Percentiles rank a stretch among this genome's conserved stretches.
Conservation (phyloP, 75 land plant genomes). For the Adiantum capillusveneris region DNA sequence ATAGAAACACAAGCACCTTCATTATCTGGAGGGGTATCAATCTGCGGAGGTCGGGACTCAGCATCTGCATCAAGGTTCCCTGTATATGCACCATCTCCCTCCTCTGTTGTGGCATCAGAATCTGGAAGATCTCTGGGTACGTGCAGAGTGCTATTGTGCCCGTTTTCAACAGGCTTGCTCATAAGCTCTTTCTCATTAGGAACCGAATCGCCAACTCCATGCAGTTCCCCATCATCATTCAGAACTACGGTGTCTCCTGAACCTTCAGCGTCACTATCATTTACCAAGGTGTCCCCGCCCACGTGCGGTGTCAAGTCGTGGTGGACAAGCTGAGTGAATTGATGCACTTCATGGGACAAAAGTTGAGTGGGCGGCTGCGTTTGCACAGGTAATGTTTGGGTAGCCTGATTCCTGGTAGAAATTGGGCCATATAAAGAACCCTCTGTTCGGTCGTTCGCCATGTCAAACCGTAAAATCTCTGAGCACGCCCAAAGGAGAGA, state of each 20-base stretch:
- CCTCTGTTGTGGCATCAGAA: conserved; percentile 4
- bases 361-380: background rate
- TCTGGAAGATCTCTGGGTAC: background rate
- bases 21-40: background rate
- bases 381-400: background rate
- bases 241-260: conserved; percentile 3
- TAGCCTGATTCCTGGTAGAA: background rate
- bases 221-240: background rate
- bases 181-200: background rate
- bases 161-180: background rate
- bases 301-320: background rate
- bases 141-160: background rate
- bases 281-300: conserved; percentile 2
- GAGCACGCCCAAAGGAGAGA: too few relatives aligned
- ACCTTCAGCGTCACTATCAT: background rate
- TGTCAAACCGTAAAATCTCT: too few relatives aligned
- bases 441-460: too few relatives aligned
- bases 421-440: background rate
- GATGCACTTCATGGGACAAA: background rate
- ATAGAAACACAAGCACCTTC: background rate
- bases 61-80: background rate
- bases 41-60: background rate
- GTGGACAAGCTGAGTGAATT: background rate
- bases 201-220: background rate
- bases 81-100: background rate